Conservation (phyloP, 2,329 filamentous ascomycete genomes). For the Chrysoporthe puriensis region DNA sequence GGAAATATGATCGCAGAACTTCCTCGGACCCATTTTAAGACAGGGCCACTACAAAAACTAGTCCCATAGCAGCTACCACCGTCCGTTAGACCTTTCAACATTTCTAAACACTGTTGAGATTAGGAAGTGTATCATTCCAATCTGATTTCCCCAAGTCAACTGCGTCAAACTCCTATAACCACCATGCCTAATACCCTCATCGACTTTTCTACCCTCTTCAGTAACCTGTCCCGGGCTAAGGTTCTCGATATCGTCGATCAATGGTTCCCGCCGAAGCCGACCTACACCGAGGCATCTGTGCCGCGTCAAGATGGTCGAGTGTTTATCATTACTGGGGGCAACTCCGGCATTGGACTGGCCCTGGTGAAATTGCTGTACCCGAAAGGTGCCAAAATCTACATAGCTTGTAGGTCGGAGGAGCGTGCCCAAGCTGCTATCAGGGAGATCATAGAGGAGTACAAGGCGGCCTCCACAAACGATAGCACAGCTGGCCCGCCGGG, state of each 20-base stretch:
- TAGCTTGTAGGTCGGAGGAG: slow-evolving; percentile 36
- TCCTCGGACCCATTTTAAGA: too few species aligned
- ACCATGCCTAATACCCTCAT: slow-evolving; percentile 26
- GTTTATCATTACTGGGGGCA: slow-evolving; percentile 53
- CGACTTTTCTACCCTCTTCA: slow-evolving; percentile 24
- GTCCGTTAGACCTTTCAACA: too few species aligned
- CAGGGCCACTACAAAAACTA: too few species aligned
- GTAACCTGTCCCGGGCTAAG: slow-evolving; percentile 13
- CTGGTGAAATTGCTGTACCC: slow-evolving; percentile 56
- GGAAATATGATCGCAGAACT: too few species aligned
- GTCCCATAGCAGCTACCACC: too few species aligned
- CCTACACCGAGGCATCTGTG: slow-evolving; percentile 35
- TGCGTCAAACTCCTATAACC: neutral
- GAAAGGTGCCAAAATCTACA: slow-evolving; percentile 41
- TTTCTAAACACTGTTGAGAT: too few species aligned
- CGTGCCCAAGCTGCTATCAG: slow-evolving; percentile 40
- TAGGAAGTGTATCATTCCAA: too few species aligned
- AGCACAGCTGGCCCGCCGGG: slow-evolving; percentile 25
- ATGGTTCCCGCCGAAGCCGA: slow-evolving; percentile 34
- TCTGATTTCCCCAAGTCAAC: too few species aligned
- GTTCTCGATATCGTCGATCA: slow-evolving; percentile 26
- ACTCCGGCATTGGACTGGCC: slow-evolving; percentile 51
- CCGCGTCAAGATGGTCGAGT: slow-evolving; percentile 36
- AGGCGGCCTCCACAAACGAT: slow-evolving; percentile 11
- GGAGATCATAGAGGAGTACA: slow-evolving; percentile 32